phyloP scores from a whole-genome alignment of 1,139 yeast species.

The Lodderomyces jiufengensis region DNA sequence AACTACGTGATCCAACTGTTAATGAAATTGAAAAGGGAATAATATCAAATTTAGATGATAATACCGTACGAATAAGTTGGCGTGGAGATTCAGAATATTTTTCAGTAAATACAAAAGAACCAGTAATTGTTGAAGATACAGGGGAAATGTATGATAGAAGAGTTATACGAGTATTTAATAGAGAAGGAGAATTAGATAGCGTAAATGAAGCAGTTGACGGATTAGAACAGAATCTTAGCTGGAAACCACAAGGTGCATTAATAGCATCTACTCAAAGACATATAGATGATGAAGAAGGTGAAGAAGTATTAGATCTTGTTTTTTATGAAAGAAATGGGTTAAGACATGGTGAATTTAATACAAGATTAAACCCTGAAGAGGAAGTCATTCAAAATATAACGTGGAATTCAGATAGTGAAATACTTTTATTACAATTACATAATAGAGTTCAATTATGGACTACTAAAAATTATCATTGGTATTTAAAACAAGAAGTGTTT shows the following conservation, averaged over 20 bases:
- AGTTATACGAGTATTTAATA: constrained; percentile 75
- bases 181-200: constrained; percentile 76
- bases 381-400: constrained; percentile 50
- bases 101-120: constrained; percentile 63
- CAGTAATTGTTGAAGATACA: constrained; percentile 39
- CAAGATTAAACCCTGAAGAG: constrained; percentile 52
- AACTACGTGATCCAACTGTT: constrained; percentile 89
- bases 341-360: constrained; percentile 80
- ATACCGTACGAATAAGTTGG: constrained; percentile 65
- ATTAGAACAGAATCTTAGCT: constrained; percentile 66
- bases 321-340: constrained; percentile 94
- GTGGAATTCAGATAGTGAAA: constrained; percentile 85
- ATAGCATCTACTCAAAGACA: constrained; percentile 78
- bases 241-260: constrained; percentile 90
- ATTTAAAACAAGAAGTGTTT: constrained; percentile 72
- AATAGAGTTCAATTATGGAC: constrained; percentile 83
- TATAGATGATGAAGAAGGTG: constrained; percentile 39
- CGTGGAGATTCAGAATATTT: constrained; percentile 92
- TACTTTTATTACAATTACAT: constrained; percentile 62
- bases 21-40: constrained; percentile 68
- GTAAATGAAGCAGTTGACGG: constrained; percentile 91
- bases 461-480: constrained; percentile 93
- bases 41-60: constrained; percentile 50
- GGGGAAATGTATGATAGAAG: constrained; percentile 53
- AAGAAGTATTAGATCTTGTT: constrained; percentile 51